These are phyloP conservation scores for Lachnellula occidentalis DNA, from an alignment of 2,329 filamentous ascomycete species.

Conservation along the genomic window DNA sequence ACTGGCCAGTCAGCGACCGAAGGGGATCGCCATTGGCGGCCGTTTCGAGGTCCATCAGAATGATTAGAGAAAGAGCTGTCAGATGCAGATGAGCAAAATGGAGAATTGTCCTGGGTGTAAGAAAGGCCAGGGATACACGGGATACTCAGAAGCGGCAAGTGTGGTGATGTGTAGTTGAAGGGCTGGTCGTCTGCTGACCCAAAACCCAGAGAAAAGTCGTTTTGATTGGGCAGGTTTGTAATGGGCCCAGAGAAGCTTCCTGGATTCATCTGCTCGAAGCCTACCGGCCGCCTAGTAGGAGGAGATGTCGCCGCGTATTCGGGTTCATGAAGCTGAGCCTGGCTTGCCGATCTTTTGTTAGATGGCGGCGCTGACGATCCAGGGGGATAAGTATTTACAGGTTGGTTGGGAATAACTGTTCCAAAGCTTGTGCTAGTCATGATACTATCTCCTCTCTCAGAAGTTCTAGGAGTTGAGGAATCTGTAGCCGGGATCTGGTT, in stretches of 20 bases:
- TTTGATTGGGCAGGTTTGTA: conserved; percentile 6
- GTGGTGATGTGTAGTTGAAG: conserved; percentile 15
- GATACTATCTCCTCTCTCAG: conserved; percentile 18
- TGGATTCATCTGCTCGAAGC: conserved; percentile 12
- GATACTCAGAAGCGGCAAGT: conserved; percentile 25
- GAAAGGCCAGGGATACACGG: conserved; percentile 26
- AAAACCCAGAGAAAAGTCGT: conserved; percentile 10
- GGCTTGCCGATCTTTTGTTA: conserved; percentile 17
- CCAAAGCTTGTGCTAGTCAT: conserved; percentile 20
- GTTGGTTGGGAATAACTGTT: conserved; percentile 17
- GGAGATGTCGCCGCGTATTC: conserved; percentile 21
- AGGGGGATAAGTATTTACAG: conserved; percentile 18
- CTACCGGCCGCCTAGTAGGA: conserved; percentile 10
- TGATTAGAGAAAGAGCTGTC: conserved; percentile 29
- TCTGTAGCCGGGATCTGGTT: conserved; percentile 18
- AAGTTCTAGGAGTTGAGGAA: conserved; percentile 21
- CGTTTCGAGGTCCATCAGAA: conserved; percentile 24
- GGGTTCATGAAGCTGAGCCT: conserved; percentile 18
- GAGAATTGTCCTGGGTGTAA: conserved; percentile 26
- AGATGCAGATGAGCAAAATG: conserved; percentile 30
- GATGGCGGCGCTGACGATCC: conserved; percentile 2
- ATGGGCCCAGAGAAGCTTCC: background rate
- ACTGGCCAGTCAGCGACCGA: conserved; percentile 27
- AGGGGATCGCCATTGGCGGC: conserved; percentile 19
- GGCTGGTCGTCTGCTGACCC: conserved; percentile 12